Percentiles rank a stretch among this genome's conserved stretches.
Evolutionary conservation across 345 rosid genomes (phyloP).

Genomic region (Gossypium sturtianum): DNA sequence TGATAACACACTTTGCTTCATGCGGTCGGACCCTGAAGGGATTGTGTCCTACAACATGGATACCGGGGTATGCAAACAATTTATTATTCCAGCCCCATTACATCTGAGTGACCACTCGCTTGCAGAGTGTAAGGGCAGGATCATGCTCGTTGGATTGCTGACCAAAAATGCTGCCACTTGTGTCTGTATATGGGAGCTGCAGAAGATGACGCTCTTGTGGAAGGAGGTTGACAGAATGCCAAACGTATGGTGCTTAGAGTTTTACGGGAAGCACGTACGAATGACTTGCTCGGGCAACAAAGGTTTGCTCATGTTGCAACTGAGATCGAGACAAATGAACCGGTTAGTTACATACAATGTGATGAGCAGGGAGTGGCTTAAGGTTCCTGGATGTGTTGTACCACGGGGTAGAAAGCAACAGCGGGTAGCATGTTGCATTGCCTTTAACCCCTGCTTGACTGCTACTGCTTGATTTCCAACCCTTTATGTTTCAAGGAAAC

Average conservation of each 20-base stretch:
- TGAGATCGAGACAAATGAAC: conserved; percentile 86
- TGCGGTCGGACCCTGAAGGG: conserved; percentile 91
- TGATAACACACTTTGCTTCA: conserved; percentile 59
- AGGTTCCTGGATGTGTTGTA: conserved; percentile 74
- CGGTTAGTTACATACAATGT: conserved; percentile 73
- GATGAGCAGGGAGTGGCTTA: conserved; percentile 67
- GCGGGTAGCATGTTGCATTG: conserved; percentile 75
- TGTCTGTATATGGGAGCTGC: conserved; percentile 98
- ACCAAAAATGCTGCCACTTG: conserved; percentile 95
- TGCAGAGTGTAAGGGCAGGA: conserved; percentile 70
- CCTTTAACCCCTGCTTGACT: background rate
- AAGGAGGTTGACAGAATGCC: conserved; percentile 99
- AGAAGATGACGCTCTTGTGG: conserved; percentile 98
- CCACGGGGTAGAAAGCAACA: conserved; percentile 71
- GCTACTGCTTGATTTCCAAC: background rate
- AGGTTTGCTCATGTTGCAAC: conserved; percentile 85
- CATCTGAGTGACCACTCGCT: conserved; percentile 79
- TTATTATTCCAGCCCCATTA: conserved; percentile 60
- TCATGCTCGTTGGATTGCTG: conserved; percentile 89
- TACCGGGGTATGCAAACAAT: conserved; percentile 77
- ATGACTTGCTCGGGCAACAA: conserved; percentile 98
- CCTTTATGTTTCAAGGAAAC: background rate
- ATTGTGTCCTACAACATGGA: conserved; percentile 68
- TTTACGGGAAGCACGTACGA: conserved; percentile 96
- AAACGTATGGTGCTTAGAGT: conserved; percentile 98